These are phyloP conservation scores for Verruconis gallopava DNA, from an alignment of 2,329 filamentous ascomycete genomes.

Conservation along the genomic window DNA sequence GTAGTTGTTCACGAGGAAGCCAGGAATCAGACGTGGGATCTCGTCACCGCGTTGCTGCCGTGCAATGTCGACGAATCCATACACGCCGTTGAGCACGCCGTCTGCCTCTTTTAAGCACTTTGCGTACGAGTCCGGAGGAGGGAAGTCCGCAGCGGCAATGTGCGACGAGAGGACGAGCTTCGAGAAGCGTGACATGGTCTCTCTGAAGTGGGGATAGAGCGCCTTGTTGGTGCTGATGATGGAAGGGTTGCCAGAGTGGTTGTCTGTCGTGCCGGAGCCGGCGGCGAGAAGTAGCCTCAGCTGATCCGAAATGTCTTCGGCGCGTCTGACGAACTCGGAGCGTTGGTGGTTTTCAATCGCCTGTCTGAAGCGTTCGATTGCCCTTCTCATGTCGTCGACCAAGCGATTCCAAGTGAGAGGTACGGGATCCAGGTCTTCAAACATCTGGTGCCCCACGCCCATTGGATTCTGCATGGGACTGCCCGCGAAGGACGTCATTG, in stretches of 20 bases:
- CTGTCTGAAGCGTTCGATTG: constrained; percentile 80
- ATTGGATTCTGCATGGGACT: constrained; percentile 33
- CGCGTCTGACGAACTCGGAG: constrained; percentile 81
- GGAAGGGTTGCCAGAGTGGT: constrained; percentile 96
- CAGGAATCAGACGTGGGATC: constrained; percentile 82
- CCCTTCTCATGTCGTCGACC: constrained; percentile 82
- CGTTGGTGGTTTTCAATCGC: constrained; percentile 73
- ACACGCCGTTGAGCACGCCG: constrained; percentile 83
- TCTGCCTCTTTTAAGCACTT: constrained; percentile 98
- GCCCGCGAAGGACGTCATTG: constrained; percentile 42
- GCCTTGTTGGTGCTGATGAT: constrained; percentile 98
- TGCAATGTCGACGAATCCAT: constrained; percentile 91
- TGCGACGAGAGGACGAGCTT: constrained; percentile 96
- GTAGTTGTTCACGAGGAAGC: constrained; percentile 77
- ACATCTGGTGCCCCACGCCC: constrained; percentile 65
- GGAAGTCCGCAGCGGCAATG: constrained; percentile 92
- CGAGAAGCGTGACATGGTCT: constrained; percentile 99
- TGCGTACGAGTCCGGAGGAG: constrained; percentile 80
- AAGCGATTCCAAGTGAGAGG: constrained; percentile 81
- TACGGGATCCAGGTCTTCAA: constrained; percentile 72
- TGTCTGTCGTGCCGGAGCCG: constrained; percentile 93
- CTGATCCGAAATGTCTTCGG: constrained; percentile 98
- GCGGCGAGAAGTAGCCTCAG: constrained; percentile 85
- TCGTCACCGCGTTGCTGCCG: constrained; percentile 86
- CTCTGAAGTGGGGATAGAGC: constrained; percentile 89